A percentile compares a stretch with the other conserved stretches of the same genome.
These are phyloP conservation scores for Zygotorulaspora danielsina DNA, from an alignment of 805 yeast genomes.

Conservation along the genomic window DNA sequence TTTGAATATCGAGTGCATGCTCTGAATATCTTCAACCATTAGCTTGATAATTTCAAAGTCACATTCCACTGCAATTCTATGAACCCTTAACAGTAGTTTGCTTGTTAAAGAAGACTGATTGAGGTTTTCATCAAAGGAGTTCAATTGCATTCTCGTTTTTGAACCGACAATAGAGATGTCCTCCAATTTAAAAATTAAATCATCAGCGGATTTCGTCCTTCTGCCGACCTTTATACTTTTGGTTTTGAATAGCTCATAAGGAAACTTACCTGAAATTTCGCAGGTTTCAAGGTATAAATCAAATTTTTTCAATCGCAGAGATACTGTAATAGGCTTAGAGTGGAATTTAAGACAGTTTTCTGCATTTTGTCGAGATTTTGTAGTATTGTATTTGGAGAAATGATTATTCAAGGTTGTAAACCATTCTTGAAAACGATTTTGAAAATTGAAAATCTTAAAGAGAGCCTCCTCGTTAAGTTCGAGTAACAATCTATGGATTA, in stretches of 20 bases:
- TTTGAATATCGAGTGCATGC: constrained; percentile 2
- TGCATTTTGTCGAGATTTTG: neutral
- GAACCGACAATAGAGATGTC: constrained; percentile 6
- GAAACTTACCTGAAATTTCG: constrained; percentile 5
- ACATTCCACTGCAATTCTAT: constrained; percentile 8
- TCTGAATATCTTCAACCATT: constrained; percentile 3
- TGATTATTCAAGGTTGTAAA: constrained; percentile 1
- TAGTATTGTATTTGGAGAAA: neutral
- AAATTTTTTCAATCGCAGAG: constrained; percentile 4
- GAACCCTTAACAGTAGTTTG: constrained; percentile 6
- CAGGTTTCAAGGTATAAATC: constrained; percentile 4
- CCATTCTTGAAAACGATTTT: constrained; percentile 6
- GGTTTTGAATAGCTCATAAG: constrained; percentile 9
- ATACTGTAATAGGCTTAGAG: constrained; percentile 5
- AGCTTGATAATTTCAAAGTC: constrained; percentile 1
- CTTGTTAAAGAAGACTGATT: constrained; percentile 11
- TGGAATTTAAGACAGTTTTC: constrained; percentile 3
- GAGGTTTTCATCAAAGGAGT: constrained; percentile 11
- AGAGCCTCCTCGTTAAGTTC: constrained; percentile 4
- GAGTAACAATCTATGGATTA: constrained; percentile 3
- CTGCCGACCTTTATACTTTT: constrained; percentile 6
- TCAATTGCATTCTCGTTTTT: constrained; percentile 13
- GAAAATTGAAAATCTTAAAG: constrained; percentile 1
- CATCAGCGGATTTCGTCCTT: neutral
- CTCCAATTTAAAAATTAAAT: constrained; percentile 2